Evolutionary conservation across 345 rosid species (phyloP).

Genomic region (Garcia nutans): DNA sequence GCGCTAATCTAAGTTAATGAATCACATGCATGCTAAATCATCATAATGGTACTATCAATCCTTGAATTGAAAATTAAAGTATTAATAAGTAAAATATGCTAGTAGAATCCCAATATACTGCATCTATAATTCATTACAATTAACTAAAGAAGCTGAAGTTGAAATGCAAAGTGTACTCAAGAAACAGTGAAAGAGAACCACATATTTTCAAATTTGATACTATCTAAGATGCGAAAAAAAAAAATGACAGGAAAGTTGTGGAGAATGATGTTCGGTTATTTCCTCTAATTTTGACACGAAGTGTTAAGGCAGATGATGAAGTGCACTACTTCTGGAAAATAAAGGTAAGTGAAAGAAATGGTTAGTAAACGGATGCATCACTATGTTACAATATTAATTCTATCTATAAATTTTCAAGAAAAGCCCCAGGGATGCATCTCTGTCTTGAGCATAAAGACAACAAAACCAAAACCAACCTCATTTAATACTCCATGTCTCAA

Average conservation of each 20-base stretch:
- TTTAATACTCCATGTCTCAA: background rate
- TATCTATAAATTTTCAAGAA: background rate
- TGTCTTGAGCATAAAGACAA: background rate
- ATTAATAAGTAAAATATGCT: background rate
- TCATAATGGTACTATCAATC: too few species aligned
- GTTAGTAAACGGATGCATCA: background rate
- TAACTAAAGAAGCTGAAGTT: background rate
- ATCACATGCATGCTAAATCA: too few species aligned
- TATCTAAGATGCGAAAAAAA: too few species aligned
- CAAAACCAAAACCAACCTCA: background rate
- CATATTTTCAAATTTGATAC: background rate
- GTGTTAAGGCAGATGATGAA: background rate
- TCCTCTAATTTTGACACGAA: conserved; percentile 3
- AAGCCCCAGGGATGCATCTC: background rate
- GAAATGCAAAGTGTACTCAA: background rate
- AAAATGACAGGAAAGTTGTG: background rate
- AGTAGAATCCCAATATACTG: background rate
- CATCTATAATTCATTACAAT: background rate
- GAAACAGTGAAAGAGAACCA: background rate
- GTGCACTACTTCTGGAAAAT: background rate
- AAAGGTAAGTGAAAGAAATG: background rate
- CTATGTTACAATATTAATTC: background rate
- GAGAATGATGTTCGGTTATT: background rate
- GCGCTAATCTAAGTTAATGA: conserved; percentile 18
- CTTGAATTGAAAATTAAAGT: too few species aligned